Base-by-base conservation (phyloP, 2,329 filamentous ascomycete genomes). In the Hypoxylon sp. region DNA sequence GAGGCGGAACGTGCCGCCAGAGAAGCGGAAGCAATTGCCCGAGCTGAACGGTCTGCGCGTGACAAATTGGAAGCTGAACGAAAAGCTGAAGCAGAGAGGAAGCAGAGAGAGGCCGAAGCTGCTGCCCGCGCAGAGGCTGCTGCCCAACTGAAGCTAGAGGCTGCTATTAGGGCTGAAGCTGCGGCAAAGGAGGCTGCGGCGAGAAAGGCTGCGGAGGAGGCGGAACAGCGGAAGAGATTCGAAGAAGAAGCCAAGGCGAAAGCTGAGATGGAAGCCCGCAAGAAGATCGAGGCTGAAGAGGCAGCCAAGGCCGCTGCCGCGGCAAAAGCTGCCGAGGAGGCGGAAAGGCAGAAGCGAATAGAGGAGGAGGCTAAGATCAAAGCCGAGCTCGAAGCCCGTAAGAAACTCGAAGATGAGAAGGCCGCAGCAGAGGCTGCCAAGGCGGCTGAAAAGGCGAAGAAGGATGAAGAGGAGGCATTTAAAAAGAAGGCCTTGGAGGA, bases 391-490 rank as follows among this genome's bases (percentile, higher is more conserved):
- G 80, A 82, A 32, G 76, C 76, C 2, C 76, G 78, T 36, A 76
- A 77, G 55, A 81, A 79, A 70, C 61, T 79, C 12, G 78, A 78
- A 57, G 77, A 77, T 1, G 83, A 84, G 58, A 79, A 78, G 59
- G 75, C 71, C 2, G 75, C 74, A 14, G 75, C 72, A 3, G 78
- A 75, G 5, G 80, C 77, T 2, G 79, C 78, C 2, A 78, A 86
- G 72, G 82, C 80, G 1, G 83, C 84, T 2, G 82, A 83, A 53
- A 83, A 81, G 22, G 80, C 81, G 2, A 84, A 84, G 71, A 85
- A 85, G 72, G 83, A 86, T 70, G 84, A 84, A 0, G 82, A 88
- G 55, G 85, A 87, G 52, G 83, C 84, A 4, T 81, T 84, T n/a
- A 84, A 82, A 68, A 82, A 83, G 49, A 82, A 80, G 68, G 70